phyloP scores from a whole-genome alignment of 2,329 filamentous ascomycete species.

The Lizonia empirigonia region DNA sequence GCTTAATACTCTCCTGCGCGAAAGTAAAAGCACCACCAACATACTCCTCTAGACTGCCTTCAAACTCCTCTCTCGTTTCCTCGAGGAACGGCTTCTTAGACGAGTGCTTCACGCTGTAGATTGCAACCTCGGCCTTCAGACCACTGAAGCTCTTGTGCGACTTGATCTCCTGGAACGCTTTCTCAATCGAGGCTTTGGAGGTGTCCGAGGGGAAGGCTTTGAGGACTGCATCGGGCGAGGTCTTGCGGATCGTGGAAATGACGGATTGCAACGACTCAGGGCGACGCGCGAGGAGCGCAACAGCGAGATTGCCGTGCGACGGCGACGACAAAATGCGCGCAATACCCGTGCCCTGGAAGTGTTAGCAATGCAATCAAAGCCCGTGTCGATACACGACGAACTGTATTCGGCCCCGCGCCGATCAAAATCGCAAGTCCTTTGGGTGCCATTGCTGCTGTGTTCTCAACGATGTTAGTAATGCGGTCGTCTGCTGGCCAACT shows the following conservation, averaged over 20 bases:
- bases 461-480: not conserved
- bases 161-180: constrained; percentile 59
- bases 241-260: constrained; percentile 49
- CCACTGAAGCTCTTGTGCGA: constrained; percentile 54
- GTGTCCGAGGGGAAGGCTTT: constrained; percentile 61
- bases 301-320: constrained; percentile 60
- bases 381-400: constrained; percentile 19
- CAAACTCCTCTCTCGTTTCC: constrained; percentile 56
- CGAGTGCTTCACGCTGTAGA: constrained; percentile 63
- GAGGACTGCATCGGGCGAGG: constrained; percentile 53
- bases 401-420: constrained; percentile 42
- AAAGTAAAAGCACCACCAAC: constrained; percentile 63
- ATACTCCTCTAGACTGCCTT: constrained; percentile 57
- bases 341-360: constrained; percentile 59
- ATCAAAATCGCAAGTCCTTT: constrained; percentile 43
- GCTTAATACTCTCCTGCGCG: constrained; percentile 58
- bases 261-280: constrained; percentile 54
- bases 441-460: constrained; percentile 29
- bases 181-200: constrained; percentile 52
- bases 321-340: constrained; percentile 59
- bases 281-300: constrained; percentile 60
- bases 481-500: not conserved
- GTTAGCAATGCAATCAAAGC: not conserved
- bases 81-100: constrained; percentile 62
- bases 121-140: constrained; percentile 58